phyloP scores from a whole-genome alignment of 306 rosid genomes.

The Lagenaria siceraria region DNA sequence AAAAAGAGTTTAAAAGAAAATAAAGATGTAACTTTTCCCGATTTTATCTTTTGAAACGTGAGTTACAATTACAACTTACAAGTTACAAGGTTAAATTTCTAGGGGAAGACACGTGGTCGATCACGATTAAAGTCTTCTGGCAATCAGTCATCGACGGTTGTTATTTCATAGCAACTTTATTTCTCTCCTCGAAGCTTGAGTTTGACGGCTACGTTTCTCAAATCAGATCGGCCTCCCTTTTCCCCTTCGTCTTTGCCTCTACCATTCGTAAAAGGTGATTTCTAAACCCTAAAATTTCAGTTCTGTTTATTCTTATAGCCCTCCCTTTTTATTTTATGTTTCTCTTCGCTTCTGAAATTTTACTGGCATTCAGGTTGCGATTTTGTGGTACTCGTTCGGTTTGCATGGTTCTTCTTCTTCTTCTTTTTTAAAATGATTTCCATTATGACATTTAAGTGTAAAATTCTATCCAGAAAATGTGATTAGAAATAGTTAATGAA shows the following conservation, averaged over 20 bases:
- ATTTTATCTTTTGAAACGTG: neutral
- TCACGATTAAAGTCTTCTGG: neutral
- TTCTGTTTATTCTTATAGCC: neutral
- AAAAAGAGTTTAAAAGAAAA: too few relatives aligned
- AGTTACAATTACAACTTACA: neutral
- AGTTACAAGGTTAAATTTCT: neutral
- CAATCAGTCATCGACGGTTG: slow-evolving; percentile 10
- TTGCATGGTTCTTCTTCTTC: neutral
- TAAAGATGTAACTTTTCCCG: too few relatives aligned
- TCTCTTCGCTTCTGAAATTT: neutral
- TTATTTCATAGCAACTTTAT: neutral
- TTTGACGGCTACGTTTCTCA: slow-evolving; percentile 8
- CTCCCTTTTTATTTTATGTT: neutral
- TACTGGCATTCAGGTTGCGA: neutral
- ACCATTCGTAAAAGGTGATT: slow-evolving; percentile 2
- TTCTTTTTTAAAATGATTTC: neutral
- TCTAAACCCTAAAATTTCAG: slow-evolving; percentile 1
- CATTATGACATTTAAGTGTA: neutral
- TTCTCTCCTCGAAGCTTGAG: neutral
- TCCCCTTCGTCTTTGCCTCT: neutral
- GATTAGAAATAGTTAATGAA: neutral
- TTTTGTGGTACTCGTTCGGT: neutral
- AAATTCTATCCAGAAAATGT: neutral
- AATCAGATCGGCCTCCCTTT: slow-evolving; percentile 6
- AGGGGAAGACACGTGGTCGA: slow-evolving; percentile 6